phyloP scores from a whole-genome alignment of 148 eudicot species.

The Fallopia convolvulus region DNA sequence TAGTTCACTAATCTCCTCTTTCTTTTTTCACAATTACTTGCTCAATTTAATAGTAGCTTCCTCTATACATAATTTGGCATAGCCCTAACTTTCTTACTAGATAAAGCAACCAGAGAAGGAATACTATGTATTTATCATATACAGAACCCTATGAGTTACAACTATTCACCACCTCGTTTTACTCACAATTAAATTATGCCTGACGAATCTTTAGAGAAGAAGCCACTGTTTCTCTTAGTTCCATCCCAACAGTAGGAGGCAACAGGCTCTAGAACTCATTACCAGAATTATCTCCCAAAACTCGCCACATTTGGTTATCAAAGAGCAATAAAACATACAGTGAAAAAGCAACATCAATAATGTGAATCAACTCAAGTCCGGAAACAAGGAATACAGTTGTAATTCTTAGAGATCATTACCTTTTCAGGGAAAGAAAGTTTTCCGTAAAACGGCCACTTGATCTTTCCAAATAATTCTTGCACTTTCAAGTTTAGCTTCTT shows the following conservation, averaged over 20 bases:
- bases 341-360: not conserved
- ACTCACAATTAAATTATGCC: too few species aligned
- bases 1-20: too few species aligned
- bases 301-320: not conserved
- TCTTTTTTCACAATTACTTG: too few species aligned
- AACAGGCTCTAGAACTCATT: too few species aligned
- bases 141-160: too few species aligned
- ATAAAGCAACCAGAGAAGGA: not conserved
- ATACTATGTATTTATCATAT: not conserved
- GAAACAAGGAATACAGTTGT: not conserved
- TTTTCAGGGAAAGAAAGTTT: conserved; percentile 36
- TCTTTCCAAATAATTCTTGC: conserved; percentile 40
- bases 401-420: conserved; percentile 18
- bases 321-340: not conserved
- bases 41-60: too few species aligned
- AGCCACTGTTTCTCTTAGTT: too few species aligned
- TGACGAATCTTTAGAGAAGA: too few species aligned
- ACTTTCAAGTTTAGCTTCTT: conserved; percentile 60
- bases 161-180: too few species aligned
- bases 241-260: too few species aligned
- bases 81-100: too few species aligned
- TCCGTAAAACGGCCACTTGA: conserved; percentile 65
- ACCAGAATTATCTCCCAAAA: not conserved
- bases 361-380: not conserved
- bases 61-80: too few species aligned